These are phyloP conservation scores for Pseudogymnoascus sp. DNA, from an alignment of 2,329 filamentous ascomycete genomes.

Conservation along the genomic window DNA sequence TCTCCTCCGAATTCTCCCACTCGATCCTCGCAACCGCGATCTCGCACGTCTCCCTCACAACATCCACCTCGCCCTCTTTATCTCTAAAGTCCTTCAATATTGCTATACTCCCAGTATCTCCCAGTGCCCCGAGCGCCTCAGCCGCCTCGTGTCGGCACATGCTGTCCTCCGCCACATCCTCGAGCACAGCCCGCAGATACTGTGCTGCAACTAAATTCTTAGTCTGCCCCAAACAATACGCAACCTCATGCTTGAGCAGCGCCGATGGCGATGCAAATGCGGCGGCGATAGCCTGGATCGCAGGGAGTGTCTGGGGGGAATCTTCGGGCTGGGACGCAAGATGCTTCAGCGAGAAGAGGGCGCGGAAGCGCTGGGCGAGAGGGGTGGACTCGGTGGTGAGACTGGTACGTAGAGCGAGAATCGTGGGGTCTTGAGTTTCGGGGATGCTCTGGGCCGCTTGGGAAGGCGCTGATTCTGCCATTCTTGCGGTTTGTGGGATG, in stretches of 20 bases:
- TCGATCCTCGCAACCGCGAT: conserved; percentile 90
- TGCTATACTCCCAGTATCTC: conserved; percentile 62
- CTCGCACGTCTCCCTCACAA: conserved; percentile 92
- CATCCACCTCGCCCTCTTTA: conserved; percentile 63
- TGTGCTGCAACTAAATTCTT: conserved; percentile 66
- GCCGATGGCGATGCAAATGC: conserved; percentile 79
- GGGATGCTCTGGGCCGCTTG: background rate
- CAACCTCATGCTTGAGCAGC: conserved; percentile 89
- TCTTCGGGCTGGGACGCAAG: conserved; percentile 60
- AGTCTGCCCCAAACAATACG: conserved; percentile 92
- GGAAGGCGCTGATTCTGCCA: background rate
- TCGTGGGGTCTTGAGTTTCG: conserved; percentile 27
- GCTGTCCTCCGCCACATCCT: conserved; percentile 72
- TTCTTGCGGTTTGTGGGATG: background rate
- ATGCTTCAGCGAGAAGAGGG: conserved; percentile 95
- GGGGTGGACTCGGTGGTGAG: conserved; percentile 73
- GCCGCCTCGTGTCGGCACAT: conserved; percentile 98
- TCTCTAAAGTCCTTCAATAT: conserved; percentile 68
- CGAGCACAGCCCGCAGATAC: conserved; percentile 63
- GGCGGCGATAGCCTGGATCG: conserved; percentile 76
- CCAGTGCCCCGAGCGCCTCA: conserved; percentile 84
- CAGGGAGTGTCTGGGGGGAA: conserved; percentile 45
- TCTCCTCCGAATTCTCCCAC: conserved; percentile 75
- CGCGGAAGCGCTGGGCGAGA: conserved; percentile 84
- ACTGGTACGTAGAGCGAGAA: conserved; percentile 54